Conservation (phyloP, 331 rosid species). For the Stylosanthes scabra region DNA sequence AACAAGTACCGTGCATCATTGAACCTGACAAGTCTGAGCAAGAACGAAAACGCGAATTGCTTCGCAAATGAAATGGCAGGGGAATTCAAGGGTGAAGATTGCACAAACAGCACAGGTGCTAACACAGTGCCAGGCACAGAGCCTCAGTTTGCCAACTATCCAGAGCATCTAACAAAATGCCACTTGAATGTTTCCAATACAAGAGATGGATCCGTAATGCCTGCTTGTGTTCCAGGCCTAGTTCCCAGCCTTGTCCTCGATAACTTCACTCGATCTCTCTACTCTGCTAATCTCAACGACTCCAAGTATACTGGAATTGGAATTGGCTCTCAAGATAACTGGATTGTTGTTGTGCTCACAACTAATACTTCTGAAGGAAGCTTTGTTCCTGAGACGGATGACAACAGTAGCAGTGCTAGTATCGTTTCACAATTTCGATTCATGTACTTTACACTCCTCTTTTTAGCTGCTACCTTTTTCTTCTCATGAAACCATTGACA, state of each 20-base stretch:
- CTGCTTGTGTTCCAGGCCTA: constrained; percentile 90
- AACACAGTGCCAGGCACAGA: constrained; percentile 89
- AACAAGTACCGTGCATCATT: constrained; percentile 66
- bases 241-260: constrained; percentile 68
- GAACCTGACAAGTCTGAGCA: constrained; percentile 63
- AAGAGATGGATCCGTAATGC: constrained; percentile 81
- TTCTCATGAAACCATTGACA: constrained; percentile 43
- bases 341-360: constrained; percentile 89
- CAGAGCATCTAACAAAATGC: constrained; percentile 67
- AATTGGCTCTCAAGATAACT: constrained; percentile 74
- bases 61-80: constrained; percentile 74
- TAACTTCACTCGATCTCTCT: constrained; percentile 84
- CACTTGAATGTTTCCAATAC: constrained; percentile 81
- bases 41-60: constrained; percentile 80
- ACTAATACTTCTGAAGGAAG: constrained; percentile 85
- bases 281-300: constrained; percentile 76
- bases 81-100: constrained; percentile 78
- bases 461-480: constrained; percentile 55
- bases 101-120: constrained; percentile 93
- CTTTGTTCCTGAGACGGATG: constrained; percentile 47
- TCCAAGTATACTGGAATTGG: constrained; percentile 79
- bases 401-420: constrained; percentile 43
- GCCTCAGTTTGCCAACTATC: constrained; percentile 66
- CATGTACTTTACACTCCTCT: constrained; percentile 48
- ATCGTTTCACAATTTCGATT: constrained; percentile 48